Conservation (phyloP, 2,329 filamentous ascomycete genomes). For the Byssoonygena ceratinophila region DNA sequence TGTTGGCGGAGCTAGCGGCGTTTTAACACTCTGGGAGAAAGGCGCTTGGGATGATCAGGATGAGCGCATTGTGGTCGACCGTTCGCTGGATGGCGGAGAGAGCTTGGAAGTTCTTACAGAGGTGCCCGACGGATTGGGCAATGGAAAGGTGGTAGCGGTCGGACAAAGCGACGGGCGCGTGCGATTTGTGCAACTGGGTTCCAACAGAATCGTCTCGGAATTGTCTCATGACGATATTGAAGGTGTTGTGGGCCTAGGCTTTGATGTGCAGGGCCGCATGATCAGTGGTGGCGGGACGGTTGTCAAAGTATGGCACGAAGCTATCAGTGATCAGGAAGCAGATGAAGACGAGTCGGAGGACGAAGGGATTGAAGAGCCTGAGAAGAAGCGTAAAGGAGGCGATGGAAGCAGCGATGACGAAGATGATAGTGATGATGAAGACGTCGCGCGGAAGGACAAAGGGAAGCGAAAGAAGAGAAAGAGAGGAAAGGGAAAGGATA, state of each 20-base stretch:
- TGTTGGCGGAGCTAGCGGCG: conserved; percentile 66
- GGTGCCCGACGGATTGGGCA: conserved; percentile 59
- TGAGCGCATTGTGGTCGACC: conserved; percentile 69
- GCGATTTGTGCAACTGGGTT: conserved; percentile 62
- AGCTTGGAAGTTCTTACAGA: conserved; percentile 68
- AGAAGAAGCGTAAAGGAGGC: conserved; percentile 23
- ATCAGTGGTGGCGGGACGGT: conserved; percentile 78
- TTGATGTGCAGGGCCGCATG: conserved; percentile 76
- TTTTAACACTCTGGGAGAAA: conserved; percentile 86
- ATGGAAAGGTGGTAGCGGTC: conserved; percentile 57
- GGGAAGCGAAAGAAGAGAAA: conserved; percentile 41
- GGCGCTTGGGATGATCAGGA: conserved; percentile 94
- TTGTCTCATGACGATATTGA: conserved; percentile 76
- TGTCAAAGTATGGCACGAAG: conserved; percentile 83
- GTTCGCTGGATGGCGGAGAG: conserved; percentile 54
- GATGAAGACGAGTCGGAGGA: conserved; percentile 40
- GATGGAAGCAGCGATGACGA: conserved; percentile 24
- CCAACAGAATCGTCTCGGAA: conserved; percentile 59
- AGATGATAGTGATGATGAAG: conserved; percentile 36
- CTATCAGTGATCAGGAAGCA: conserved; percentile 38
- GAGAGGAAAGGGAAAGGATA: conserved; percentile 37
- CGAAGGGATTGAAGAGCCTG: conserved; percentile 37
- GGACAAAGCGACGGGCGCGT: conserved; percentile 73
- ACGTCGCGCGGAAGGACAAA: conserved; percentile 37
- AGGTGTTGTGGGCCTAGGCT: conserved; percentile 67